Conservation (phyloP, 352 stramenopile species). For the Pythium sukuiense region DNA sequence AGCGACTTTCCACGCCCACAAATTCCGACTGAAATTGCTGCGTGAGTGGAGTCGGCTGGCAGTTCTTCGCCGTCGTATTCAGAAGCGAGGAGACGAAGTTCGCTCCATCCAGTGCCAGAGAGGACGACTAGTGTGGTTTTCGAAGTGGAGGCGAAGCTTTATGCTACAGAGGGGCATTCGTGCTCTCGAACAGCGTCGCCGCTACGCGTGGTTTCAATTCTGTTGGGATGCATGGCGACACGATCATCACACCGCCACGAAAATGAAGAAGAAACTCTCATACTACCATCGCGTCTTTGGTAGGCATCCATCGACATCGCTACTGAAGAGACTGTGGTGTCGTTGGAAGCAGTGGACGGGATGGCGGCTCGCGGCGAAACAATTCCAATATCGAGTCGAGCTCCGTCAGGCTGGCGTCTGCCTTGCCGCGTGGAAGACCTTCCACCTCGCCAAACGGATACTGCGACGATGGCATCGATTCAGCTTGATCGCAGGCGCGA, state of each 20-base stretch:
- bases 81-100: not conserved
- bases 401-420: not conserved
- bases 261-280: constrained; percentile 31
- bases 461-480: constrained; percentile 21
- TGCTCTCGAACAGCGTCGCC: not conserved
- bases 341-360: constrained; percentile 31
- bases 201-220: constrained; percentile 3
- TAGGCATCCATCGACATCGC: constrained; percentile 31
- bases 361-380: constrained; percentile 6
- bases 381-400: constrained; percentile 13
- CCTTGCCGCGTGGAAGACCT: constrained; percentile 17
- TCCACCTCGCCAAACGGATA: not conserved
- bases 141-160: not conserved
- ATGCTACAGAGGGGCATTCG: not conserved
- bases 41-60: not conserved
- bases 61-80: not conserved
- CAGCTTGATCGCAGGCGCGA: constrained; percentile 13
- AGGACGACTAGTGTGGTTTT: not conserved
- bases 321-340: constrained; percentile 28
- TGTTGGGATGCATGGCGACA: constrained; percentile 18
- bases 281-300: constrained; percentile 45
- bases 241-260: constrained; percentile 12
- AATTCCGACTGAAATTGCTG: not conserved
- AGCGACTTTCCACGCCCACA: not conserved
- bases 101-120: not conserved